Percentiles rank a stretch among this genome's conserved stretches.
Conservation (phyloP, 306 rosid genomes). For the Begonia loranthoides region DNA sequence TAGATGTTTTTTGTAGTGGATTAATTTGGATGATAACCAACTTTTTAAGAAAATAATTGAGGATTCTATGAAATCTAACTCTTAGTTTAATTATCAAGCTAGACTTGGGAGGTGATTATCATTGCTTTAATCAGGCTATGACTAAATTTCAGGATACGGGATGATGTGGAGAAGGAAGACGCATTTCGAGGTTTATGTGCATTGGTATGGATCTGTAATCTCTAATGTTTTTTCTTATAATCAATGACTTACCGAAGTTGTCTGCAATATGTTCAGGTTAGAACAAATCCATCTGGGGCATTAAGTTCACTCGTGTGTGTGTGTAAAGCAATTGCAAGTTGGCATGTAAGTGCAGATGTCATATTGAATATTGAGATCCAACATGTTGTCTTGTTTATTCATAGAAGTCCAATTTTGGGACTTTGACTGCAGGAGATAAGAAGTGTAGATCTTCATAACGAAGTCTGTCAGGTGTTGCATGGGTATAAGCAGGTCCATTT, state of each 20-base stretch:
- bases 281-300: conserved; percentile 90
- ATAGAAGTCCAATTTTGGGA: not conserved
- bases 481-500: conserved; percentile 87
- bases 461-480: conserved; percentile 78
- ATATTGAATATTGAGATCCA: not conserved
- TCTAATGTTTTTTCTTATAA: not conserved
- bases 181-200: conserved; percentile 97
- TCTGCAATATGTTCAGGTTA: conserved; percentile 40
- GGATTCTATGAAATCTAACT: too few relatives aligned
- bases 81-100: too few relatives aligned
- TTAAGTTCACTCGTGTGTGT: conserved; percentile 55
- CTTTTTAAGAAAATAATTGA: too few relatives aligned
- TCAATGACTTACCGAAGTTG: conserved; percentile 9
- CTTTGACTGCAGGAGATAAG: conserved; percentile 61
- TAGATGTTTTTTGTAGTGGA: too few relatives aligned
- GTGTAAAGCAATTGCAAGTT: conserved; percentile 97
- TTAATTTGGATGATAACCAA: too few relatives aligned
- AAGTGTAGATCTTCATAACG: conserved; percentile 81
- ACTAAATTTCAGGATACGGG: conserved; percentile 56
- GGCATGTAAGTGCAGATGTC: conserved; percentile 65
- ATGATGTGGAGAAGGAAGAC: conserved; percentile 94
- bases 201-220: conserved; percentile 46
- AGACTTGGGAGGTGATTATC: too few relatives aligned
- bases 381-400: not conserved
- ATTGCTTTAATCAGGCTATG: too few relatives aligned